Percentiles rank a stretch among this genome's conserved stretches.
Evolutionary conservation across 805 yeast species (phyloP).

Genomic region (Candida pini): DNA sequence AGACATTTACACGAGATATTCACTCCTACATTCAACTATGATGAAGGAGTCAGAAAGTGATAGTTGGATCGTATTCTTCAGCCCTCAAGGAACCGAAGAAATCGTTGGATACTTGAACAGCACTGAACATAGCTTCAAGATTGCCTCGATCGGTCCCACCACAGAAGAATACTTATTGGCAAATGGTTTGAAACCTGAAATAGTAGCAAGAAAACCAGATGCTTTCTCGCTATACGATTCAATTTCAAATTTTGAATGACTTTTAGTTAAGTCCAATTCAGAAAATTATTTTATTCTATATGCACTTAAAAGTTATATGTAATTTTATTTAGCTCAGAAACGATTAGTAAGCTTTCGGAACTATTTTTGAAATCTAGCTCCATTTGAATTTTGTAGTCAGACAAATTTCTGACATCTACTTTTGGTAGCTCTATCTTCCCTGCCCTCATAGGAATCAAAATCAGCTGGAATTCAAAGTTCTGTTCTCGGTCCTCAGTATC

Average conservation of each 20-base stretch:
- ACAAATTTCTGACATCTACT: conserved; percentile 37
- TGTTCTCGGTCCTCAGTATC: conserved; percentile 5
- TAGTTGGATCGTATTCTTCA: conserved; percentile 79
- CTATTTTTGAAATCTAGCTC: conserved; percentile 66
- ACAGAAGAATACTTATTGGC: conserved; percentile 58
- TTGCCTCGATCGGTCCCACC: conserved; percentile 93
- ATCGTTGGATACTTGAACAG: conserved; percentile 41
- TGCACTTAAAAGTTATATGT: conserved; percentile 47
- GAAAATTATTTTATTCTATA: too few relatives aligned
- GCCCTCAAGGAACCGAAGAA: conserved; percentile 79
- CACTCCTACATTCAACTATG: conserved; percentile 24
- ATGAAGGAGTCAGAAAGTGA: conserved; percentile 6
- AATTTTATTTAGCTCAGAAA: conserved; percentile 61
- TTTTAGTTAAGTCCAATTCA: not conserved
- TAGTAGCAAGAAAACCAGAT: conserved; percentile 69
- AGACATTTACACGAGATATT: conserved; percentile 34
- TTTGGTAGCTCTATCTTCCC: conserved; percentile 71
- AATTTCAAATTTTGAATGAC: conserved; percentile 16
- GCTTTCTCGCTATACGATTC: conserved; percentile 51
- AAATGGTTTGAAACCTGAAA: conserved; percentile 50
- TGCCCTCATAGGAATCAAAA: conserved; percentile 66
- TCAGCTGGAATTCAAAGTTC: conserved; percentile 31
- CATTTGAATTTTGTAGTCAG: conserved; percentile 35
- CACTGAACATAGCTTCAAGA: conserved; percentile 24
- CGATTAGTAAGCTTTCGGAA: conserved; percentile 62